These are phyloP conservation scores for Corrigiola litoralis DNA, from an alignment of 179 eudicot genomes.

Conservation along the genomic window DNA sequence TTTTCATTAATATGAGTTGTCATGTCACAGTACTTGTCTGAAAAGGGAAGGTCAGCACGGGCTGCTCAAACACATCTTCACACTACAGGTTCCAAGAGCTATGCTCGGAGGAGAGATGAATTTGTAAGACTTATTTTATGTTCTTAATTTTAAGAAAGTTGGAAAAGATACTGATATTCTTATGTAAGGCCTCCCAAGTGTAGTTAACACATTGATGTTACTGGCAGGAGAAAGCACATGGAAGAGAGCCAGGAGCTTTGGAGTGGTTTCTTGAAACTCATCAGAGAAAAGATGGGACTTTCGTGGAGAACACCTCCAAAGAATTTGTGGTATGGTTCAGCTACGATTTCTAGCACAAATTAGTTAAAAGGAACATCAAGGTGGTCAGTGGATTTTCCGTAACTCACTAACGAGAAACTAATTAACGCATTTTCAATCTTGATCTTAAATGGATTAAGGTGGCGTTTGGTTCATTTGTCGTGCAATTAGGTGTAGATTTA, in stretches of 20 bases:
- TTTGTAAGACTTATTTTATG: conserved; percentile 25
- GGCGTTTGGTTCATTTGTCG: too few species aligned
- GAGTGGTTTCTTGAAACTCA: conserved; percentile 40
- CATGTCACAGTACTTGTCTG: conserved; percentile 23
- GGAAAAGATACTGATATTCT: not conserved
- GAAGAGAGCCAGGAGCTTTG: conserved; percentile 36
- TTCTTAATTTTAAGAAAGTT: not conserved
- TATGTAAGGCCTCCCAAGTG: not conserved
- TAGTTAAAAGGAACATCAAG: not conserved
- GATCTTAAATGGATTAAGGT: too few species aligned
- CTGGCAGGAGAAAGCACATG: conserved; percentile 26
- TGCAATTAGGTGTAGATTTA: too few species aligned
- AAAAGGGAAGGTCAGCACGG: conserved; percentile 33
- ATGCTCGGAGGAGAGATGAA: conserved; percentile 37
- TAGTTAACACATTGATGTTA: not conserved
- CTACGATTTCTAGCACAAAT: not conserved
- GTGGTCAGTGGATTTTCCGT: not conserved
- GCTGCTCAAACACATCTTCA: conserved; percentile 31
- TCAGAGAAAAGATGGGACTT: conserved; percentile 32
- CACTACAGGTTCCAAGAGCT: conserved; percentile 35
- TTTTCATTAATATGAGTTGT: not conserved
- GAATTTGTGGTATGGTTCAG: conserved; percentile 26
- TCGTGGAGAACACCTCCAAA: conserved; percentile 26
- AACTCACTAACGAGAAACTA: not conserved
- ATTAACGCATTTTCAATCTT: not conserved